Percentiles rank a stretch among this genome's conserved stretches.
These are phyloP conservation scores for Colletotrichum aenigma DNA, from an alignment of 2,329 filamentous ascomycete genomes.

Conservation along the genomic window DNA sequence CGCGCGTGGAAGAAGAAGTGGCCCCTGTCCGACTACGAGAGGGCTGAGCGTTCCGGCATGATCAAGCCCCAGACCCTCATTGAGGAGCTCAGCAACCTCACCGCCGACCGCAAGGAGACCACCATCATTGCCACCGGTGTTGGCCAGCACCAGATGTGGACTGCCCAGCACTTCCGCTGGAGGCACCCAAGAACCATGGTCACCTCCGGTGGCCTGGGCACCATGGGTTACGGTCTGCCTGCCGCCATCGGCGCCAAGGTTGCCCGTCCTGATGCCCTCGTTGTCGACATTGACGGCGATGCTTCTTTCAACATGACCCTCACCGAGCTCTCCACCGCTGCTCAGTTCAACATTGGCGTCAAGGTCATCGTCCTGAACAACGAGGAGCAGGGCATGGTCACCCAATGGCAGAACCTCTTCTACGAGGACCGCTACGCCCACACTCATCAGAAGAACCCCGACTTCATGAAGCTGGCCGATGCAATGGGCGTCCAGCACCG, in stretches of 20 bases:
- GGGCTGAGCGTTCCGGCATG: conserved; percentile 72
- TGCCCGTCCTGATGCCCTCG: conserved; percentile 73
- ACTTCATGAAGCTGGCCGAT: conserved; percentile 92
- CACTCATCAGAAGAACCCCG: conserved; percentile 93
- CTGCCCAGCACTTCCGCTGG: conserved; percentile 96
- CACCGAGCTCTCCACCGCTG: conserved; percentile 90
- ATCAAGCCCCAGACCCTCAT: conserved; percentile 97
- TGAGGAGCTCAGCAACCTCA: conserved; percentile 86
- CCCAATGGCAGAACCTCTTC: conserved; percentile 97
- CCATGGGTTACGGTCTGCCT: conserved; percentile 92
- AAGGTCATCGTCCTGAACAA: conserved; percentile 97
- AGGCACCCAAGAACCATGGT: conserved; percentile 90
- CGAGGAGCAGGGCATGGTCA: conserved; percentile 98
- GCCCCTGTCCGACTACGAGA: conserved; percentile 83
- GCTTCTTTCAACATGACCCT: conserved; percentile 99
- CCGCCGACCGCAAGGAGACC: conserved; percentile 77
- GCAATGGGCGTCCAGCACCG: conserved; percentile 86
- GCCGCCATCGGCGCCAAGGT: conserved; percentile 97
- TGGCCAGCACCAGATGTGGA: conserved; percentile 99
- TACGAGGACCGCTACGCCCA: conserved; percentile 93
- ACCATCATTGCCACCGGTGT: conserved; percentile 94
- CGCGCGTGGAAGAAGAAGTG: conserved; percentile 89
- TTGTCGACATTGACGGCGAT: conserved; percentile 96
- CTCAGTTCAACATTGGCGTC: conserved; percentile 95
- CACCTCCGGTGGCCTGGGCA: conserved; percentile 89